Evolutionary conservation across 192 early-diverging fungal genomes (phyloP), one percentile per base, ranked within the genome.

Genomic region (Mortierella antarctica): DNA sequence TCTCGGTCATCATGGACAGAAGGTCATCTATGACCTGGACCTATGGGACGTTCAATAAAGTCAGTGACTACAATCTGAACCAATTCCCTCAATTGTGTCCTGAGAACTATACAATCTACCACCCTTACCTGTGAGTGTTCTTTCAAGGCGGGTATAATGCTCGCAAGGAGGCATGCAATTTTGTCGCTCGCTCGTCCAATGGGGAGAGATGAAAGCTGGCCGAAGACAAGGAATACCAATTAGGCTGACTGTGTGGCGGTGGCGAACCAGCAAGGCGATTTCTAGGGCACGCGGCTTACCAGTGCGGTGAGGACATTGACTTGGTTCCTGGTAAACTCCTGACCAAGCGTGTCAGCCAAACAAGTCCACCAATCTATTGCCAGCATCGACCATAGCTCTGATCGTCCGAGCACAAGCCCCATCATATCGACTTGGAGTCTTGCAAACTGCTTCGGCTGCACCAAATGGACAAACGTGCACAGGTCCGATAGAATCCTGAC

Each of bases 341-440:
- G 70, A 9, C 77, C 77, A 23, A 80, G 61, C 10, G 40, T 41
- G 5, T 56, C 53, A 5, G 77, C 54, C 1, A 68, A 46, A 48
- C 77, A 71, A n/a, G 44, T 62, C 77, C 77, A 80, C 77, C 77
- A 80, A 23, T 72, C 77, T 51, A 21, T 55, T 7, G 69, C 69
- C 5, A 80, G 23, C 3, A 71, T 39, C 4, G 77, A 62, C 58
- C 64, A 54, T 1, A 80, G n/a, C 23, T 80, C 70, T 4, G 69
- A 72, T 6, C 44, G 65, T 2, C 50, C 77, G 0, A 80, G 20
- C 0, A 72, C 64, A 12, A 80, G 49, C 2, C 64, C 77, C 0
- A 62, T 52, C 77, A 80, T 72, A 44, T 80, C 65, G 23, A 80
- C 11, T 58, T 72, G 70, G 20, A 80, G 20, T 41, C 49, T 56